Evolutionary conservation across 2,329 filamentous ascomycete species (phyloP), one percentile per base, ranked within the genome.

Genomic region (Cryoendolithus antarcticus): DNA sequence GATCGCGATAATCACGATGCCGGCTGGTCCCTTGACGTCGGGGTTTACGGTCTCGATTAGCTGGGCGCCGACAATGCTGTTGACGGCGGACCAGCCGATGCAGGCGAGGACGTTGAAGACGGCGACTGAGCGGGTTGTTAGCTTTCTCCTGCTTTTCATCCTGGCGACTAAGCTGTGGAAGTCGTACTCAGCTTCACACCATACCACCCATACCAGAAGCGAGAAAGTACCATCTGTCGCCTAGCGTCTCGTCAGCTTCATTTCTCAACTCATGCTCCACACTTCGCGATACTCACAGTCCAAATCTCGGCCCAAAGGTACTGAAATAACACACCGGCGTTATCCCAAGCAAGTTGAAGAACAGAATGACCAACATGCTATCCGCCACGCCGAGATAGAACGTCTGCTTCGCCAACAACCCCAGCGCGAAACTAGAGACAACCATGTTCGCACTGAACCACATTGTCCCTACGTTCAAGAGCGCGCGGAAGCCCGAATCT

Each of bases 371-470:
- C 34, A 89, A 62, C 28, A 82, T 74, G 6, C 78, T 75, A 52
- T 89, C 84, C 35, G 80, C 66, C 48, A 84, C 86, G 7, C 82
- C 81, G 6, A 89, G 69, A 6, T 61, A 60, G 60, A 85, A 88
- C 19, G 83, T 61, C 6, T 76, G 71, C n/a, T 76, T 69, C 1
- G 74, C 78, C 4, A 89, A 71, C 11, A 82, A 74, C 34, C 82
- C 84, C 40, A 86, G 79, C 35, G 83, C 81, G 52, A 86, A 85
- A 9, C 79, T 78, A 19, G 76, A 80, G 35, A 85, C 77, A 38
- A 82, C 79, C 77, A 86, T 77, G 61, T 86, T 86, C 52, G 80
- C 80, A 1, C 80, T 79, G 33, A 84, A 66, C 82, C 82, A 86
- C 75, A 86, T 74, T 19, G 80, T 85, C 37, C 76, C 75, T 44